Evolutionary conservation across 2,329 filamentous ascomycete genomes (phyloP).

Genomic region (Ophiostoma pallidulum): DNA sequence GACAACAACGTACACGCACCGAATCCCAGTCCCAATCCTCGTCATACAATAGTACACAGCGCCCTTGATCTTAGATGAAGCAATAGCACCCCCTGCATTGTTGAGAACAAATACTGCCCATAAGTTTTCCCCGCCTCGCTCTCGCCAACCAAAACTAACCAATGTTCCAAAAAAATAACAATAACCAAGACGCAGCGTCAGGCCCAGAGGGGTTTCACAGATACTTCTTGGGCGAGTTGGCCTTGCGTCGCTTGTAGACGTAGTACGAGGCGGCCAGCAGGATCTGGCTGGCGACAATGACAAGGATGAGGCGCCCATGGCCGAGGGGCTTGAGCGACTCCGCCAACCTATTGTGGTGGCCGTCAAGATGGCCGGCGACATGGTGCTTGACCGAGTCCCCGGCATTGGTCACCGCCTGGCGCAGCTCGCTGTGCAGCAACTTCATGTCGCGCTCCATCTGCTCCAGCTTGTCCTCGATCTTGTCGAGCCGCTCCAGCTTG

Average conservation of each 20-base stretch:
- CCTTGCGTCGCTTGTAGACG: constrained; percentile 69
- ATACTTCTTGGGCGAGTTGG: constrained; percentile 82
- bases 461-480: constrained; percentile 34
- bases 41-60: too few relatives aligned
- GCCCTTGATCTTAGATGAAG: too few relatives aligned
- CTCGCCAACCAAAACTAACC: too few relatives aligned
- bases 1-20: too few relatives aligned
- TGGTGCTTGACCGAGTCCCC: constrained; percentile 45
- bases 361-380: constrained; percentile 25
- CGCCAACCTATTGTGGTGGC: constrained; percentile 41
- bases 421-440: constrained; percentile 45
- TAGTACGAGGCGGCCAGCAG: constrained; percentile 60
- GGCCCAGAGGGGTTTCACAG: too few relatives aligned
- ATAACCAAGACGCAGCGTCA: too few relatives aligned
- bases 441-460: constrained; percentile 50
- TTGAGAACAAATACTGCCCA: too few relatives aligned
- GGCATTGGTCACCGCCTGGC: constrained; percentile 39
- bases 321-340: constrained; percentile 36
- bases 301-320: constrained; percentile 50
- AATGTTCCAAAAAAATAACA: too few relatives aligned
- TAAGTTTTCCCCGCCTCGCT: too few relatives aligned
- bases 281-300: constrained; percentile 67
- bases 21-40: too few relatives aligned
- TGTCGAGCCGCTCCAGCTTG: constrained; percentile 34
- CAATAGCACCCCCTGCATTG: too few relatives aligned